phyloP scores from a whole-genome alignment of 139 green algal genomes.

The Eudorina sp. region DNA sequence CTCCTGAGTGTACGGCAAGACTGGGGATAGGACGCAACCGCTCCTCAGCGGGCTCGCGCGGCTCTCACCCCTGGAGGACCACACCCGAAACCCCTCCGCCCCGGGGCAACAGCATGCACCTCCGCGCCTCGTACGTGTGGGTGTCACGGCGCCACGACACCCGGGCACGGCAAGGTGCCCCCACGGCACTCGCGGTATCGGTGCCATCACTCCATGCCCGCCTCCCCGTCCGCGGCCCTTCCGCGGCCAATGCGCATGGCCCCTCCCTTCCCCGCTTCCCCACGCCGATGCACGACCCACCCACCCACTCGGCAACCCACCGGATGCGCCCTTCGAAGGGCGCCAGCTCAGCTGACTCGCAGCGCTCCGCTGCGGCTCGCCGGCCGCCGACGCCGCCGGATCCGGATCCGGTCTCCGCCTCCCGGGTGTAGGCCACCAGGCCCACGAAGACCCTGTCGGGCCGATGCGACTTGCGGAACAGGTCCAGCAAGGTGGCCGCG shows the following conservation, averaged over 20 bases:
- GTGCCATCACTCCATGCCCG: not conserved
- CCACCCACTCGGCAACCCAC: too few species aligned
- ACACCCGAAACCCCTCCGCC: not conserved
- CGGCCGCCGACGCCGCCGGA: not conserved
- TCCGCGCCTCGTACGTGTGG: not conserved
- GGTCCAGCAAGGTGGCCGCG: not conserved
- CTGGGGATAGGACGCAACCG: not conserved
- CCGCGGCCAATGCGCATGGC: not conserved
- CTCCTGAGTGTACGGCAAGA: not conserved
- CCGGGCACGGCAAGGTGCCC: not conserved
- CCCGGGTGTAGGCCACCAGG: not conserved
- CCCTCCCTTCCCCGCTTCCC: too few species aligned
- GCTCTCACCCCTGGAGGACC: too few species aligned
- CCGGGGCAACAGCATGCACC: not conserved
- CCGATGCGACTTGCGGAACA: not conserved
- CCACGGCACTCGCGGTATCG: not conserved
- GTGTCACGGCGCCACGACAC: not conserved
- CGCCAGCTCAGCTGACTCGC: not conserved
- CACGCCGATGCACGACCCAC: too few species aligned
- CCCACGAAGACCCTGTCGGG: constrained; percentile 10
- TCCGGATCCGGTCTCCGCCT: not conserved
- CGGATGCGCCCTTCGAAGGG: not conserved
- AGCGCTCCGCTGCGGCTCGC: not conserved
- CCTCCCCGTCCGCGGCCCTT: not conserved
- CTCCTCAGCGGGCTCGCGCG: too few species aligned